A percentile compares a stretch with the other conserved stretches of the same genome.
phyloP scores from a whole-genome alignment of 352 stramenopile genomes.

The Pythium apleroticum region DNA sequence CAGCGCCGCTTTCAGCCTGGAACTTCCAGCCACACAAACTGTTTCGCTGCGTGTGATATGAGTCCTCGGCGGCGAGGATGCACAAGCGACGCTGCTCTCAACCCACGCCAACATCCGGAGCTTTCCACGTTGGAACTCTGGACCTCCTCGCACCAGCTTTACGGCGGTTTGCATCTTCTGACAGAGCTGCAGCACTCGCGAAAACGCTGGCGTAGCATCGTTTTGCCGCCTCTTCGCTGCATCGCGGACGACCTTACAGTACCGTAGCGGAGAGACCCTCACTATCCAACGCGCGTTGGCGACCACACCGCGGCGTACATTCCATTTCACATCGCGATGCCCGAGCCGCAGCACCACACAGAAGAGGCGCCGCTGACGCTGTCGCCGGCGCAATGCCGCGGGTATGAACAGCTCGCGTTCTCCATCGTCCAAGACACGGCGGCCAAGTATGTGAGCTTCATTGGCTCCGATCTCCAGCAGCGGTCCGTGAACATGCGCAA shows the following conservation, averaged over 20 bases:
- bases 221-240: background rate
- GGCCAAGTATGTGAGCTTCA: background rate
- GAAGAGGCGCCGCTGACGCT: background rate
- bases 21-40: background rate
- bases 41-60: background rate
- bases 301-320: background rate
- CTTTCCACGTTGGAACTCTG: background rate
- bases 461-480: background rate
- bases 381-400: background rate
- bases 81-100: background rate
- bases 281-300: background rate
- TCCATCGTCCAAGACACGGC: conserved; percentile 3
- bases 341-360: background rate
- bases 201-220: background rate
- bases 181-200: background rate
- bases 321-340: background rate
- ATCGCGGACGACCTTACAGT: background rate
- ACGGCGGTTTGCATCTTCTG: background rate
- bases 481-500: conserved; percentile 10
- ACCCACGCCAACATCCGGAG: background rate
- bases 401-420: conserved; percentile 4
- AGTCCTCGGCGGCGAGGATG: background rate
- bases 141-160: background rate
- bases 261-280: background rate
- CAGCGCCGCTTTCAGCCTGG: too few species aligned